Conservation (phyloP, 23 red algal species). For the Chondrus crispus region DNA sequence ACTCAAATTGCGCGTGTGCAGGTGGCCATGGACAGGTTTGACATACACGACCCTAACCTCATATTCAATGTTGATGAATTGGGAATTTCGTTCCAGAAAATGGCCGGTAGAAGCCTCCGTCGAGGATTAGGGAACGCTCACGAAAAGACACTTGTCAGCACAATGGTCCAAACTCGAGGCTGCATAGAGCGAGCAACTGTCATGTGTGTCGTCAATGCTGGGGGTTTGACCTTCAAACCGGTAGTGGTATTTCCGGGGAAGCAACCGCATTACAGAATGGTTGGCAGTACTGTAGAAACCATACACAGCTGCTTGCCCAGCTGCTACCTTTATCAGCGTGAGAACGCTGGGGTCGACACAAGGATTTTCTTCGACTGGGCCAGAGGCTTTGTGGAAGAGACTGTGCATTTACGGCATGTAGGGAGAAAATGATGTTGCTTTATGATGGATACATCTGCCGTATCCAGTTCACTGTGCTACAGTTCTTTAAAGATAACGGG, state of each 20-base stretch:
- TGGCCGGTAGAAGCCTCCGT: no score
- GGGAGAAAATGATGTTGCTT: neutral
- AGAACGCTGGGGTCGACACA: neutral
- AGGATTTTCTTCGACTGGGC: neutral
- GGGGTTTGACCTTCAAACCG: neutral
- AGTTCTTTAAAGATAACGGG: neutral
- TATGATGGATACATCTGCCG: neutral
- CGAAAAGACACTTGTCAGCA: no score
- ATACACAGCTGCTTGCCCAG: neutral
- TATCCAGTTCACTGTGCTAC: neutral
- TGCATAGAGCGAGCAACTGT: neutral
- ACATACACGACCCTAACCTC: no score
- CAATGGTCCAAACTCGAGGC: no score
- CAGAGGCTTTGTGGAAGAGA: neutral
- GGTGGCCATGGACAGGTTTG: no score
- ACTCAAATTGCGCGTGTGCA: no score
- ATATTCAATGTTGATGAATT: no score
- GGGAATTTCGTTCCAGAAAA: no score
- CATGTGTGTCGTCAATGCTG: neutral
- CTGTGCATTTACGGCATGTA: neutral
- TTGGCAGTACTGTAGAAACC: neutral
- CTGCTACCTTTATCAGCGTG: neutral
- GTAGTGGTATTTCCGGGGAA: conserved; percentile 1
- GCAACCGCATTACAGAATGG: neutral
- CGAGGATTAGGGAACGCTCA: no score